Evolutionary conservation across 2,329 filamentous ascomycete species (phyloP).

Genomic region (Aspergillus sclerotialis): DNA sequence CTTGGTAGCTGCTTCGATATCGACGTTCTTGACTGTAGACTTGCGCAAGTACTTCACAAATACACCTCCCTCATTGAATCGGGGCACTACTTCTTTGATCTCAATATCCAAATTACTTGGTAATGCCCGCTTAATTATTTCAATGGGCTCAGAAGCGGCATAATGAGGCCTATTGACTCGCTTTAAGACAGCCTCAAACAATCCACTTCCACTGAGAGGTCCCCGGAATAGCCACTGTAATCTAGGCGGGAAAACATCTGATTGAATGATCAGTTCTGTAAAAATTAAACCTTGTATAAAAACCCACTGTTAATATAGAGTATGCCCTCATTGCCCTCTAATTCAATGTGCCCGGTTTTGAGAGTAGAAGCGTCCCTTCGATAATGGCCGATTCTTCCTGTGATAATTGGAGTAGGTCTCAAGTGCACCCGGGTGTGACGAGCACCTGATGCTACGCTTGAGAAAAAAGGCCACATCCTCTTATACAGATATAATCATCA

Average conservation of each 20-base stretch:
- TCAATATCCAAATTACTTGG: constrained; percentile 57
- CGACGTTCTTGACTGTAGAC: constrained; percentile 38
- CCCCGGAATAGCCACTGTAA: constrained; percentile 57
- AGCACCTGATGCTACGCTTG: constrained; percentile 6
- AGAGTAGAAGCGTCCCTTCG: constrained; percentile 47
- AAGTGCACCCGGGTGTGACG: constrained; percentile 2
- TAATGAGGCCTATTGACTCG: constrained; percentile 45
- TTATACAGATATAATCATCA: constrained; percentile 2
- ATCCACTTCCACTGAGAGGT: constrained; percentile 40
- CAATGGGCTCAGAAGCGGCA: constrained; percentile 49
- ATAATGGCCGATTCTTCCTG: constrained; percentile 1
- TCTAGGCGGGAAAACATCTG: constrained; percentile 78
- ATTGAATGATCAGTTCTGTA: constrained; percentile 3
- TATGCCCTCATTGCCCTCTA: constrained; percentile 69
- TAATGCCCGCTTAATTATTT: constrained; percentile 54
- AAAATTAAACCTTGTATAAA: neutral
- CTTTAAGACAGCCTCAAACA: constrained; percentile 44
- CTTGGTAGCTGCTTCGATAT: constrained; percentile 56
- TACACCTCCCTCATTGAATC: constrained; percentile 84
- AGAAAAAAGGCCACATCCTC: constrained; percentile 15
- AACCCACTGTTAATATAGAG: constrained; percentile 80
- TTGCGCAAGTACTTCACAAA: constrained; percentile 76
- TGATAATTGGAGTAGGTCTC: constrained; percentile 4
- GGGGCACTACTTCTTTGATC: constrained; percentile 73
- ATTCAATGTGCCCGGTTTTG: constrained; percentile 74